Percentiles rank a stretch among this genome's conserved stretches.
phyloP scores from a whole-genome alignment of 192 early-diverging fungal genomes.

The Chytriomyces sp. region DNA sequence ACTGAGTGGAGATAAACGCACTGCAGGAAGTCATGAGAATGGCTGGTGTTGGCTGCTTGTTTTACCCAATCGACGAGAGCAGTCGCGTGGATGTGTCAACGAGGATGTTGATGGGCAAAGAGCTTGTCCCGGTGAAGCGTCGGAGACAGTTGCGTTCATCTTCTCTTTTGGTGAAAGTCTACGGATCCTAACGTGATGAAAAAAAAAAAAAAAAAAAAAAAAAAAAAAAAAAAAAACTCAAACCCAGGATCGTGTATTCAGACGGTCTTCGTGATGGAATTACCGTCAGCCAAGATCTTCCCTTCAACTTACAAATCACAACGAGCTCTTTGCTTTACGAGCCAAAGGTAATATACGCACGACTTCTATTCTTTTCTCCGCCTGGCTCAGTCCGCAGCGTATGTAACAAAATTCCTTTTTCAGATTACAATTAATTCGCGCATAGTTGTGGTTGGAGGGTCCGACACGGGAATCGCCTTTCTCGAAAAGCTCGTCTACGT shows the following conservation, averaged over 20 bases:
- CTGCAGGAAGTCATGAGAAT: conserved; percentile 52
- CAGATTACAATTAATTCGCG: conserved; percentile 52
- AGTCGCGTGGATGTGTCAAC: conserved; percentile 43
- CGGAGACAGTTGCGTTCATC: conserved; percentile 44
- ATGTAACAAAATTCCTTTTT: background rate
- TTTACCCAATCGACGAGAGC: conserved; percentile 39
- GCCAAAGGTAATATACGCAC: conserved; percentile 41
- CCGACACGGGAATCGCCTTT: conserved; percentile 57
- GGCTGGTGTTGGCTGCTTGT: conserved; percentile 43
- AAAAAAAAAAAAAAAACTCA: background rate
- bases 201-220: no score
- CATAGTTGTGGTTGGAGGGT: conserved; percentile 62
- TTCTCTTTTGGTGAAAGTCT: background rate
- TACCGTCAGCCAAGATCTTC: conserved; percentile 42
- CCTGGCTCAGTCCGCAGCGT: no score
- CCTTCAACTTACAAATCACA: conserved; percentile 46
- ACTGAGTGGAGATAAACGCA: background rate
- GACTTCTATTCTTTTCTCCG: background rate
- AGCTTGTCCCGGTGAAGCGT: conserved; percentile 51
- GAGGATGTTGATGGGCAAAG: conserved; percentile 32
- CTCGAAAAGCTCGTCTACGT: conserved; percentile 61
- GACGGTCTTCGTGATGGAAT: conserved; percentile 54
- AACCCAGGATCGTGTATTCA: conserved; percentile 48
- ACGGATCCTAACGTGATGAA: no score
- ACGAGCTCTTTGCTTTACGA: conserved; percentile 52